Evolutionary conservation across 495 filamentous ascomycete genomes (phyloP).

Genomic region (Tuber microsphaerosporum): DNA sequence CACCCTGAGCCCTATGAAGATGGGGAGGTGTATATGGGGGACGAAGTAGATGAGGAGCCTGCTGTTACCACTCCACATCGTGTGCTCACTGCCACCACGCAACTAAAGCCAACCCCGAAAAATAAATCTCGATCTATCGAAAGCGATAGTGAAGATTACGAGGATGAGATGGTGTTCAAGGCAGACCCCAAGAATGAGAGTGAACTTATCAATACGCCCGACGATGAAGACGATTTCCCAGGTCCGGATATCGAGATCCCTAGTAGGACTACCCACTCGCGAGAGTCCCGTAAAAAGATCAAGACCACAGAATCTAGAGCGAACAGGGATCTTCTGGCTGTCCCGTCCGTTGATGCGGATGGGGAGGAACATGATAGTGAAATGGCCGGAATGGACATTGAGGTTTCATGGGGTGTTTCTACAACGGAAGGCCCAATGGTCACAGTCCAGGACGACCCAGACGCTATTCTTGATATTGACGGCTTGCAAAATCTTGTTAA

Average conservation of each 20-base stretch:
- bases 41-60: conserved; percentile 21
- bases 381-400: conserved; percentile 46
- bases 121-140: conserved; percentile 26
- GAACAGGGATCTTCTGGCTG: neutral
- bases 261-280: neutral
- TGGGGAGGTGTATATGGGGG: conserved; percentile 6
- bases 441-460: conserved; percentile 62
- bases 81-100: conserved; percentile 8
- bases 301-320: conserved; percentile 9
- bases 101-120: conserved; percentile 30
- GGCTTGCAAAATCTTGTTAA: conserved; percentile 72
- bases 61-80: neutral
- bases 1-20: neutral
- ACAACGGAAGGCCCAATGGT: conserved; percentile 54
- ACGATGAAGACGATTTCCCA: conserved; percentile 31
- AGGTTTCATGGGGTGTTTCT: conserved; percentile 54
- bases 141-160: conserved; percentile 37
- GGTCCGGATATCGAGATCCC: conserved; percentile 9
- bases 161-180: conserved; percentile 18
- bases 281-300: conserved; percentile 19
- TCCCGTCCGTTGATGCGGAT: conserved; percentile 41
- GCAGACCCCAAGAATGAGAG: conserved; percentile 21
- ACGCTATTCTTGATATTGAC: conserved; percentile 61
- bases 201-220: conserved; percentile 31
- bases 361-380: conserved; percentile 53